Base-by-base conservation (phyloP, 495 filamentous ascomycete genomes). In the Aspergillus diversus region DNA sequence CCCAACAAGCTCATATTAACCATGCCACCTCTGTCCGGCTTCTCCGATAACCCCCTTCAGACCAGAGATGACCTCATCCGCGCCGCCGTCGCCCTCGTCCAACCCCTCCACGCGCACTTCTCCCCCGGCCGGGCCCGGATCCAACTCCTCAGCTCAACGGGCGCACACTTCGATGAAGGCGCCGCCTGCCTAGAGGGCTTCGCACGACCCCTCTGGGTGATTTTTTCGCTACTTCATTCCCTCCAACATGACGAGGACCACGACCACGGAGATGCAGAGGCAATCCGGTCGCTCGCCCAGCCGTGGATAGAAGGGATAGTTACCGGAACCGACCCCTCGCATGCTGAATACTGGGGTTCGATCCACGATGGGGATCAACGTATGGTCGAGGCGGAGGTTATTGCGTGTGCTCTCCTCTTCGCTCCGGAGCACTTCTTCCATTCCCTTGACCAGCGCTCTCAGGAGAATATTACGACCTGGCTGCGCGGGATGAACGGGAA, bases 371-470 rank as follows among this genome's bases (percentile, higher is more conserved):
- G 33, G 17, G 58, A 60, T 27, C 58, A 60, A 34, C 58, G 58
- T 4, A 60, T 60, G 58, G 58, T 60, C 0, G 58, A 60, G 12
- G 58, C 58, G 5, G 58, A 60, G 33, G 58, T 60, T 0, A 60
- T 60, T 8, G 58, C 58, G 0, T 37, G 33, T 8, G 58, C 58
- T 1, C 15, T 60, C 15, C 58, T 60, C 2, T 60, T 42, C 3
- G 58, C 58, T 4, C 58, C 58, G 35, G 11, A 43, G 1, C 48
- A 52, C 0, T 60, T 60, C 27, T 60, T 53, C 58, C 58, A 60
- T 46, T 4, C 33, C 3, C 58, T 52, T 33, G 6, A 37, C 34
- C 12, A 7, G 5, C 6, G 4, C 11, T 34, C 53, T 2, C 58
- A 17, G 2, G 31, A 5, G 5, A 60, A 60, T 46, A 60, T 60